Evolutionary conservation across 2,329 filamentous ascomycete genomes (phyloP).

Genomic region (Calonectria leucothoes): DNA sequence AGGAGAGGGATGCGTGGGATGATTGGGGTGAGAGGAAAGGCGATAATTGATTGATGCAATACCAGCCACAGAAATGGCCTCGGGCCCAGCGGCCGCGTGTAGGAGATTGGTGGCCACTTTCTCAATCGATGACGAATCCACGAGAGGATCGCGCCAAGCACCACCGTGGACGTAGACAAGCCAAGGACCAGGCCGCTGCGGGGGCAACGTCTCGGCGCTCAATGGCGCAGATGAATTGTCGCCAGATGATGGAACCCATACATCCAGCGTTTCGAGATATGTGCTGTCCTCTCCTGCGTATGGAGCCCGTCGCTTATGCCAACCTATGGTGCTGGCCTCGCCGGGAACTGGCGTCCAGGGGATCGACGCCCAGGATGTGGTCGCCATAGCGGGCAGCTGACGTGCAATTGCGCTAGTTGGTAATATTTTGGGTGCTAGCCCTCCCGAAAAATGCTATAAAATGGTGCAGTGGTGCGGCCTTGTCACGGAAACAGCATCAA

Average conservation of each 20-base stretch:
- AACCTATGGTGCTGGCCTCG: background rate
- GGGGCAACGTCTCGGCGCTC: background rate
- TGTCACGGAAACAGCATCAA: no score
- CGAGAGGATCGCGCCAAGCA: slow-evolving; percentile 41
- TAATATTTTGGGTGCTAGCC: no score
- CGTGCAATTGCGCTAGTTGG: no score
- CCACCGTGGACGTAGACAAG: slow-evolving; percentile 41
- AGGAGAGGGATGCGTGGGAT: slow-evolving; percentile 41
- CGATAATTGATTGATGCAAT: slow-evolving; percentile 63
- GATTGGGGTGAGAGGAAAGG: slow-evolving; percentile 59
- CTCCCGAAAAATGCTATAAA: no score
- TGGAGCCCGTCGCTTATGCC: background rate
- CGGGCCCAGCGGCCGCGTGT: background rate
- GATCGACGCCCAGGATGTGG: background rate
- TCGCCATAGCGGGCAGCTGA: background rate
- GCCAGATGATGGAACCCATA: background rate
- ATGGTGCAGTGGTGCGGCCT: no score
- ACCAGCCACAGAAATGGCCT: background rate
- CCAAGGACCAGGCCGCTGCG: slow-evolving; percentile 18
- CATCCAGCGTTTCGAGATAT: background rate
- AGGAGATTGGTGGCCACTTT: background rate
- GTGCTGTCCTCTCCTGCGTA: background rate
- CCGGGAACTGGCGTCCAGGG: background rate
- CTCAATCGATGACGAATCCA: slow-evolving; percentile 25
- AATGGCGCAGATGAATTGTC: background rate